phyloP scores from a whole-genome alignment of 2,329 filamentous ascomycete species.

The Microdochium nivale region DNA sequence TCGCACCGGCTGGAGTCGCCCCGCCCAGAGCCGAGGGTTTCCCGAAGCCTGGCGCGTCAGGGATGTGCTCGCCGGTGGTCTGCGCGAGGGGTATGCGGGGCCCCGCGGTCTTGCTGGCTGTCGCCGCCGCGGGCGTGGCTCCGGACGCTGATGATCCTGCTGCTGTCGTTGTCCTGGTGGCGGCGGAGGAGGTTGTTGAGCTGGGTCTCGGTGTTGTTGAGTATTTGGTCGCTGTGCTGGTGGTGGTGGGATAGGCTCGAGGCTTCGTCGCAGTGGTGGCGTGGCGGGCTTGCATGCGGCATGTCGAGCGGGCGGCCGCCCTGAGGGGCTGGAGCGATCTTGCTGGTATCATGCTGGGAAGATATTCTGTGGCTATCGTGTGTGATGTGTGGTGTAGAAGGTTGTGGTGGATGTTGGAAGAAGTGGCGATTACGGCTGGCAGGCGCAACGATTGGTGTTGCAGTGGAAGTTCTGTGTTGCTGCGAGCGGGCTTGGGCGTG shows the following conservation, averaged over 20 bases:
- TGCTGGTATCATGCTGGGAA: conserved; percentile 1
- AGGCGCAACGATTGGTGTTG: too few relatives aligned
- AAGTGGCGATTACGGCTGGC: too few relatives aligned
- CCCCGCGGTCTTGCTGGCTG: neutral
- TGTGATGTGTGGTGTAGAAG: too few relatives aligned
- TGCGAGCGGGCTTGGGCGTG: neutral
- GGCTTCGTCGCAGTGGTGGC: conserved; percentile 6
- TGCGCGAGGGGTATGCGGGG: conserved; percentile 18
- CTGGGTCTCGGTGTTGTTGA: conserved; percentile 7
- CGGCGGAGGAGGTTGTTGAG: conserved; percentile 4
- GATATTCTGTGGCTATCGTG: neutral
- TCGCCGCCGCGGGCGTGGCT: conserved; percentile 1
- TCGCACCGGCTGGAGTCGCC: neutral
- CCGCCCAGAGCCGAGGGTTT: neutral
- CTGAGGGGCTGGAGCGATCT: conserved; percentile 1
- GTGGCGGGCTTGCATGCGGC: conserved; percentile 4
- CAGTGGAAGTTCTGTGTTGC: neutral
- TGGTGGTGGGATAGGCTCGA: conserved; percentile 1
- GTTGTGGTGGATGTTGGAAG: too few relatives aligned
- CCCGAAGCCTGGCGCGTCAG: conserved; percentile 1
- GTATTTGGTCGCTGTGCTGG: neutral
- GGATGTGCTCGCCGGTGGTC: neutral
- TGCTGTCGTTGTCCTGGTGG: conserved; percentile 6
- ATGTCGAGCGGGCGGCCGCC: neutral
- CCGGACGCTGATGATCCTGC: conserved; percentile 5